These are phyloP conservation scores for Drosera capensis DNA, from an alignment of 148 eudicot genomes.

Conservation along the genomic window DNA sequence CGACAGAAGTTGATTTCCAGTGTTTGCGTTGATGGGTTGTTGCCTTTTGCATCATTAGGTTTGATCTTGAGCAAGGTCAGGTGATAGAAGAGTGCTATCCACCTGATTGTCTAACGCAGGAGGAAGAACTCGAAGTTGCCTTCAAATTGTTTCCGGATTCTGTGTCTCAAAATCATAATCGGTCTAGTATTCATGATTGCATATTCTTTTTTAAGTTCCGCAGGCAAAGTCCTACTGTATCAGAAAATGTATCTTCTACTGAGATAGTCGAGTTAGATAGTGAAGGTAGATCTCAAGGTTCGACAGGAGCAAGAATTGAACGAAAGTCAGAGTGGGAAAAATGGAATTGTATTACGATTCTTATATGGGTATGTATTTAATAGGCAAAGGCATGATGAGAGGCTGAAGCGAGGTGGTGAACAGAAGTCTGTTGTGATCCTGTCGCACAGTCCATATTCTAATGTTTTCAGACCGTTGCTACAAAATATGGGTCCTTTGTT, in stretches of 20 bases:
- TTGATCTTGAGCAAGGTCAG: constrained; percentile 97
- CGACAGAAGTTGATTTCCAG: constrained; percentile 38
- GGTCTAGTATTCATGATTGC: constrained; percentile 81
- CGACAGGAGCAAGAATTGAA: constrained; percentile 5
- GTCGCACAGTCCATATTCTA: constrained; percentile 69
- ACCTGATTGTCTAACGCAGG: constrained; percentile 44
- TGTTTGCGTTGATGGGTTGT: constrained; percentile 62
- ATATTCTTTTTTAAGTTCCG: constrained; percentile 78
- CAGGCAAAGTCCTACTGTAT: constrained; percentile 20
- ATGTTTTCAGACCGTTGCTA: constrained; percentile 77
- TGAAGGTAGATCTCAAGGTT: constrained; percentile 10
- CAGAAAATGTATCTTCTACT: constrained; percentile 15
- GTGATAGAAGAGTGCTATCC: constrained; percentile 89
- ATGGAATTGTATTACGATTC: constrained; percentile 18
- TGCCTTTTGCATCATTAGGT: constrained; percentile 73
- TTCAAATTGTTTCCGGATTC: constrained; percentile 94
- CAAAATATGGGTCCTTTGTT: constrained; percentile 93
- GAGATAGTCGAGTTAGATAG: constrained; percentile 29
- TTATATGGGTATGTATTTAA: constrained; percentile 92
- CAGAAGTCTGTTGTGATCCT: constrained; percentile 92
- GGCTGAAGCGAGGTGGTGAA: constrained; percentile 93
- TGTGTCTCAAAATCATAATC: constrained; percentile 73
- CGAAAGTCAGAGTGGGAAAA: constrained; percentile 3
- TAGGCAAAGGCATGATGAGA: constrained; percentile 96
- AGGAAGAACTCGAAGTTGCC: constrained; percentile 75